Base-by-base conservation (phyloP, 1,284 basidiomycete species). In the Irpex rosettiformis region DNA sequence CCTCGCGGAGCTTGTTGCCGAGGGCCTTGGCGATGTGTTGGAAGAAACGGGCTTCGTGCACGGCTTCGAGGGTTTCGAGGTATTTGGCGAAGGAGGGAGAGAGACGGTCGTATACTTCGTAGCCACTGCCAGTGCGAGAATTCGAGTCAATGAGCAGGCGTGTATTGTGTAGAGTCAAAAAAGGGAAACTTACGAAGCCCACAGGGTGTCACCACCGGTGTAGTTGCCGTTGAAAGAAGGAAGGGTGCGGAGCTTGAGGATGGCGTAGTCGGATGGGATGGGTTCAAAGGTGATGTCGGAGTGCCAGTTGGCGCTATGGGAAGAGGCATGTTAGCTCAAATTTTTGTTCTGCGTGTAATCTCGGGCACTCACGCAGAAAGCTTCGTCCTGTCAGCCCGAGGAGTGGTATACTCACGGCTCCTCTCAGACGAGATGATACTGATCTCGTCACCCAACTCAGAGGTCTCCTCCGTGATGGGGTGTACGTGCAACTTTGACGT, bases 201-300 rank as follows among this genome's bases (percentile, higher is more conserved):
- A 80, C 13, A 78, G 65, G 0, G 78, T 79, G 57, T 77, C 67
- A 8, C 75, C 76, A 1, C 75, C 75, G 25, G 61, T 56, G 10
- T 52, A 52, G 8, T 61, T 56, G 3, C 60, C 60, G 33, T 56
- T 61, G 53, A 59, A 49, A 22, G 47, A 54, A 16, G 55, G 86
- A 18, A 87, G 69, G 0, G 79, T 85, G 68, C 83, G 80, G 64
- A 86, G 73, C 66, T 84, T 84, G 47, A 86, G 72, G 61, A 84
- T 79, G 73, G 83, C 78, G 66, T 86, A 91, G 69, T 88, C 85
- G 0, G 84, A 80, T 0, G 88, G 88, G 2, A 86, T 75, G 3
- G 72, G 75, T 69, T 91, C 89, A 65, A 90, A 91, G 0, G 85
- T 85, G 66, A 90, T 86, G 70, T 91, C 88, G 0, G 82, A 69